Percentiles rank a stretch among this genome's conserved stretches.
Evolutionary conservation across 2,329 filamentous ascomycete species (phyloP).

Genomic region (Trichoderma sp.): DNA sequence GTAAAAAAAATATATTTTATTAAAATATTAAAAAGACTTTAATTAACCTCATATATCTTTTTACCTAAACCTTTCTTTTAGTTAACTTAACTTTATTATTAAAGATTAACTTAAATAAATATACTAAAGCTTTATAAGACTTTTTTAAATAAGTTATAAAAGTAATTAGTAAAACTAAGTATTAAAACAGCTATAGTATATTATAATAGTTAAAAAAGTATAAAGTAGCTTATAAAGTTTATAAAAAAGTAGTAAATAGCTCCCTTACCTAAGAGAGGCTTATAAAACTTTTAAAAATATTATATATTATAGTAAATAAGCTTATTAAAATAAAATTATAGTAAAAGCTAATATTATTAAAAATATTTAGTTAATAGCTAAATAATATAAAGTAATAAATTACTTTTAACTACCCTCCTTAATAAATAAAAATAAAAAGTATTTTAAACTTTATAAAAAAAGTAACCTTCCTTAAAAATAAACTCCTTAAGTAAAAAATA

Average conservation of each 20-base stretch:
- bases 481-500: too few relatives aligned
- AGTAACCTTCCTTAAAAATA: too few relatives aligned
- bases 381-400: too few relatives aligned
- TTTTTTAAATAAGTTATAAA: not conserved
- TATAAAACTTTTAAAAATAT: not conserved
- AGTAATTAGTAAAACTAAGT: not conserved
- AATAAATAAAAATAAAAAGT: too few relatives aligned
- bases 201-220: not conserved
- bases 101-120: not conserved
- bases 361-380: too few relatives aligned
- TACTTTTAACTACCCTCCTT: too few relatives aligned
- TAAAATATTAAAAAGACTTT: not conserved
- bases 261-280: not conserved
- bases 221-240: not conserved
- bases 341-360: too few relatives aligned
- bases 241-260: not conserved
- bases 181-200: not conserved
- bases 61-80: not conserved
- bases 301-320: not conserved
- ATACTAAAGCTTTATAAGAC: not conserved
- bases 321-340: not conserved
- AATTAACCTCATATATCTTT: not conserved
- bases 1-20: not conserved
- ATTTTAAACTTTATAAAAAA: too few relatives aligned
- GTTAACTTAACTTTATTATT: not conserved